A percentile compares a stretch with the other conserved stretches of the same genome.
Evolutionary conservation across 441 rosid species (phyloP).

Genomic region (Capsella rubella): DNA sequence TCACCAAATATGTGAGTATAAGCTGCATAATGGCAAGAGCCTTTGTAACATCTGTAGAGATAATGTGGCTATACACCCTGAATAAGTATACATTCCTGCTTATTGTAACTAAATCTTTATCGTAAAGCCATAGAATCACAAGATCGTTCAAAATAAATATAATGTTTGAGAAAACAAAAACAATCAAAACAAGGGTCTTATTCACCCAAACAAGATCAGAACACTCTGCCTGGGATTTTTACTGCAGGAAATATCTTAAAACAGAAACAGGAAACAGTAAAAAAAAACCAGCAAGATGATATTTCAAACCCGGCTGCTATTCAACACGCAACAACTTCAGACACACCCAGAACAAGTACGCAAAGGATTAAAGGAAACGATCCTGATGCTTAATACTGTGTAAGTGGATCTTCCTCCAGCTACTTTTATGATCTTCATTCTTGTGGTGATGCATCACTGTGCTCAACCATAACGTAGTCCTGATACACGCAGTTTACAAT

Average conservation of each 20-base stretch:
- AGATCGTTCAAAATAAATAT: neutral
- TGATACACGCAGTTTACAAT: conserved; percentile 32
- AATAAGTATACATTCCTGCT: conserved; percentile 30
- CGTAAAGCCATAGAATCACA: neutral
- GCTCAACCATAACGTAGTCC: conserved; percentile 24
- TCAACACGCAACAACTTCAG: conserved; percentile 17
- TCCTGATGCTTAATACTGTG: neutral
- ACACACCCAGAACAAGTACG: conserved; percentile 10
- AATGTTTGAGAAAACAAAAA: neutral
- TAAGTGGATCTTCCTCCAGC: conserved; percentile 30
- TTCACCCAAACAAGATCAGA: conserved; percentile 35
- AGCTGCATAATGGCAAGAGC: neutral
- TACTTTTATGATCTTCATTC: conserved; percentile 9
- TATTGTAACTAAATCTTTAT: conserved; percentile 4
- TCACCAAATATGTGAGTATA: conserved; percentile 4
- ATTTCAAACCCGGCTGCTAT: conserved; percentile 22
- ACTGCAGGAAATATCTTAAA: conserved; percentile 14
- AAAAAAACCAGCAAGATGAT: neutral
- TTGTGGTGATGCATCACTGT: neutral
- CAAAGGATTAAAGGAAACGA: neutral
- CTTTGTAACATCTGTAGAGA: conserved; percentile 15
- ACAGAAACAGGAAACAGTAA: conserved; percentile 16
- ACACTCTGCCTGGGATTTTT: conserved; percentile 19
- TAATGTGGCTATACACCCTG: conserved; percentile 12
- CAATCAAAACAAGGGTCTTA: conserved; percentile 7